These are phyloP conservation scores for Phytophthora foliorum DNA, from an alignment of 352 stramenopile species.

Conservation along the genomic window DNA sequence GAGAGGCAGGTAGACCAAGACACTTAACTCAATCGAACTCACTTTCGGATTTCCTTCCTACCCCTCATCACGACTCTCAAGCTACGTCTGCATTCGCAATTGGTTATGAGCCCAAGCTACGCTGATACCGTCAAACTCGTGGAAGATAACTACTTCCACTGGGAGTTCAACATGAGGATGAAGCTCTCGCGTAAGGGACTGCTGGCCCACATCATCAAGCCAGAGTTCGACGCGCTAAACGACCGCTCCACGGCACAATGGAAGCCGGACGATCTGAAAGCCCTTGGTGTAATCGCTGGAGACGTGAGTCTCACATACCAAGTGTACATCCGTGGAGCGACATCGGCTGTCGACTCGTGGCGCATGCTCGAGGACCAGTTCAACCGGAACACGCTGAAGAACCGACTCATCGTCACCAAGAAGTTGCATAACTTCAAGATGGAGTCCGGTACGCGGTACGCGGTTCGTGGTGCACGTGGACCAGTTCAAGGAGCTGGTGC, in stretches of 20 bases:
- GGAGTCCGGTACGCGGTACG: constrained; percentile 18
- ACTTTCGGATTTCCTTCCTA: no score
- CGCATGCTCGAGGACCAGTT: constrained; percentile 18
- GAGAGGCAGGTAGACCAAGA: no score
- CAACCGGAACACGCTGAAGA: constrained; percentile 31
- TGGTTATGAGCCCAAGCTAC: constrained; percentile 28
- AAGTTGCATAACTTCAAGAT: constrained; percentile 37
- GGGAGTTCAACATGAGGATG: constrained; percentile 20
- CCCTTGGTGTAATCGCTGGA: constrained; percentile 20
- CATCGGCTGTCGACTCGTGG: constrained; percentile 9
- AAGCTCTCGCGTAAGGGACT: constrained; percentile 6
- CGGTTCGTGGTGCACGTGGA: no score
- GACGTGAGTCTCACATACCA: constrained; percentile 13
- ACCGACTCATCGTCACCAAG: constrained; percentile 13
- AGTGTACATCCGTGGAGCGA: constrained; percentile 18
- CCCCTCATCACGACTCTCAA: no score
- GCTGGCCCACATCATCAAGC: constrained; percentile 14
- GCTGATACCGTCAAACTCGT: constrained; percentile 11
- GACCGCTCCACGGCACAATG: constrained; percentile 2
- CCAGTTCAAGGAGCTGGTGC: no score
- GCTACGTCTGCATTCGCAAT: no score
- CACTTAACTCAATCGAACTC: no score
- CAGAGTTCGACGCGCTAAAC: not conserved
- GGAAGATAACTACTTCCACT: constrained; percentile 14
- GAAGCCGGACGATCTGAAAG: constrained; percentile 23